Evolutionary conservation across 23 red algal genomes (phyloP), one percentile per base, ranked within the genome.

Genomic region (Gracilaria gracilis): DNA sequence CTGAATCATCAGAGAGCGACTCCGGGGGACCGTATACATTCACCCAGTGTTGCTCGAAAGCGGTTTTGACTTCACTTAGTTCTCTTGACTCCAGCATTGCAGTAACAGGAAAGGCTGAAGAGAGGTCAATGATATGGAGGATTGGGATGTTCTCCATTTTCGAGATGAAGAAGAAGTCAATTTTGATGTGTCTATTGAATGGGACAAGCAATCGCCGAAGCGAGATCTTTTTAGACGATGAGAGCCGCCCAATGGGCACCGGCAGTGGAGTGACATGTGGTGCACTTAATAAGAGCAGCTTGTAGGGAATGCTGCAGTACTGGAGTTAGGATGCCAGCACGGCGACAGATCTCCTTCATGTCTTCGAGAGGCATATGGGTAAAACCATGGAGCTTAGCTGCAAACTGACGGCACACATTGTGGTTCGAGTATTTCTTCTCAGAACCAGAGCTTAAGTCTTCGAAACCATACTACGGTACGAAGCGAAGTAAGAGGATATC

Each of bases 111-210:
- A 47, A 89, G 14, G 40, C 67, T 9, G 85, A 53, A 9, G 62
- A 42, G 85, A 69, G 0, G 46, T 89, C 70, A 0, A 77, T 72
- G 12, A 89, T 38, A 35, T 89, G 85, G 11, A 89, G 71, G 17
- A 89, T 89, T 1, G 85, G 71, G 6, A 57, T 61, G 20, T 89
- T 79, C 1, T 42, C 21, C 49, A 89, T 49, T 0, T 80, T 55
- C 6, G 21, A 16, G 13, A 86, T 78, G 71, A 78, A 79, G 33
- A 75, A 12, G 51, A 88, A 88, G 33, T 77, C 84, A 16, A 75
- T 9, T n/a, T 88, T 67, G 15, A 89, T 25, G 36, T 80, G 47
- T 13, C 47, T n/a, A 49, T 89, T 89, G 67, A 77, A 89, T 16
- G 48, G 17, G 33, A 50, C 38, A 9, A 89, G 51, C 9, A 77